Conservation (phyloP, 768 basidiomycete species). For the Bullera alba region DNA sequence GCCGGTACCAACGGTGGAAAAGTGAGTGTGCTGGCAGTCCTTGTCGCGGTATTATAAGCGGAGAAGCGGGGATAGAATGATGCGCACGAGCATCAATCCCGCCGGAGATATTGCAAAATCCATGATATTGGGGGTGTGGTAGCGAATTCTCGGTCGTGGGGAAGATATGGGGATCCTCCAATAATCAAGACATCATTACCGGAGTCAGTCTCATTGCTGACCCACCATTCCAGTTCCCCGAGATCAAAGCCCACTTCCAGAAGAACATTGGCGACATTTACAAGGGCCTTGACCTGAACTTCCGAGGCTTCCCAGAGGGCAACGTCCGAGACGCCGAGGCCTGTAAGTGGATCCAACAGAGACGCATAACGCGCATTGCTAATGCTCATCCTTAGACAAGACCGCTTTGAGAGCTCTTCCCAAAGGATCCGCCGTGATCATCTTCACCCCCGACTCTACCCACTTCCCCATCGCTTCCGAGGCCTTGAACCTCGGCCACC, state of each 20-base stretch:
- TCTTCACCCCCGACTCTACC: conserved; percentile 90
- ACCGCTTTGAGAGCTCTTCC: conserved; percentile 60
- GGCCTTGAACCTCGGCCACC: conserved; percentile 75
- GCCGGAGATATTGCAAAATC: too few species aligned
- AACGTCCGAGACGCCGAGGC: conserved; percentile 66
- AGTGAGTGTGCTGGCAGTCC: conserved; percentile 39
- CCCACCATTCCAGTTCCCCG: conserved; percentile 59
- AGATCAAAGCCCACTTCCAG: conserved; percentile 69
- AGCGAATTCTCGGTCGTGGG: too few species aligned
- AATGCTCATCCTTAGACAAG: conserved; percentile 21
- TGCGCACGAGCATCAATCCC: too few species aligned
- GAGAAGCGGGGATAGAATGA: too few species aligned
- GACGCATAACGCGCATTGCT: conserved; percentile 1
- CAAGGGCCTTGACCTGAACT: conserved; percentile 80
- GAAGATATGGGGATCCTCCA: too few species aligned
- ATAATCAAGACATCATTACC: too few species aligned
- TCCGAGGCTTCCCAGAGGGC: conserved; percentile 70
- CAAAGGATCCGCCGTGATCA: conserved; percentile 79
- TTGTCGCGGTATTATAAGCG: too few species aligned
- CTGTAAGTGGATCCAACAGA: conserved; percentile 53
- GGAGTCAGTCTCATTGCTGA: too few species aligned
- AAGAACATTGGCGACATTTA: conserved; percentile 77
- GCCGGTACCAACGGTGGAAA: conserved; percentile 73
- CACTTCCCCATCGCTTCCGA: conserved; percentile 79
- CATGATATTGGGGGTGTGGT: too few species aligned